Evolutionary conservation across 192 early-diverging fungal species (phyloP).

Genomic region (Lobosporangium transversale): DNA sequence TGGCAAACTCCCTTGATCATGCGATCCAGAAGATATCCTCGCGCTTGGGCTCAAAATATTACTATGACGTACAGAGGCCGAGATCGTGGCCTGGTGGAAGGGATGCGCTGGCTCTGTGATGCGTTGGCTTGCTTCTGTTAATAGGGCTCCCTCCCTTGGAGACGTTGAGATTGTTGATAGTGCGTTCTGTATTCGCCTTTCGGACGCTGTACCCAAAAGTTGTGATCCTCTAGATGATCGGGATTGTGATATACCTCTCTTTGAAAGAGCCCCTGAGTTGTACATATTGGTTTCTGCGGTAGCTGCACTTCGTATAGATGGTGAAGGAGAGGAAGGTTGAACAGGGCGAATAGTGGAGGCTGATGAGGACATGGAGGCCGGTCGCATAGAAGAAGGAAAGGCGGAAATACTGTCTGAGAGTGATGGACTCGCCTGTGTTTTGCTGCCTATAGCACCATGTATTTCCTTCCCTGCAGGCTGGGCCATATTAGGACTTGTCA

Average conservation of each 20-base stretch:
- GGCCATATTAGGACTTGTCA: no score
- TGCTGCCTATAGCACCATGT: background rate
- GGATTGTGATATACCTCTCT: constrained; percentile 25
- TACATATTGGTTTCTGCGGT: constrained; percentile 17
- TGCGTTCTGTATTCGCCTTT: constrained; percentile 2
- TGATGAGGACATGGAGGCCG: constrained; percentile 48
- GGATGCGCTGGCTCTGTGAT: constrained; percentile 39
- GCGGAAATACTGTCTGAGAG: constrained; percentile 38
- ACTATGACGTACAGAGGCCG: constrained; percentile 9
- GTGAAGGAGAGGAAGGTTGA: constrained; percentile 39
- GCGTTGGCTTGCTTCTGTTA: background rate
- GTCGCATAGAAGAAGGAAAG: constrained; percentile 20
- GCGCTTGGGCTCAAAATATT: background rate
- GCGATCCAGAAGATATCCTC: constrained; percentile 7
- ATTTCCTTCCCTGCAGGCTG: constrained; percentile 11
- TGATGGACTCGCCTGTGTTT: constrained; percentile 38
- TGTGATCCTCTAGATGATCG: constrained; percentile 38
- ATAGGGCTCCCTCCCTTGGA: constrained; percentile 15
- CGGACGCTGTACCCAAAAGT: constrained; percentile 11
- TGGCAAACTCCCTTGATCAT: background rate
- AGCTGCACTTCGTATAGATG: constrained; percentile 11
- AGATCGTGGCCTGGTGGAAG: constrained; percentile 35
- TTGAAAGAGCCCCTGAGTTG: constrained; percentile 23
- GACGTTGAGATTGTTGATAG: constrained; percentile 20
- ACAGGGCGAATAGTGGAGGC: constrained; percentile 47